These are phyloP conservation scores for Dioscorea cayenensis DNA, from an alignment of 116 monocot genomes.

Conservation along the genomic window DNA sequence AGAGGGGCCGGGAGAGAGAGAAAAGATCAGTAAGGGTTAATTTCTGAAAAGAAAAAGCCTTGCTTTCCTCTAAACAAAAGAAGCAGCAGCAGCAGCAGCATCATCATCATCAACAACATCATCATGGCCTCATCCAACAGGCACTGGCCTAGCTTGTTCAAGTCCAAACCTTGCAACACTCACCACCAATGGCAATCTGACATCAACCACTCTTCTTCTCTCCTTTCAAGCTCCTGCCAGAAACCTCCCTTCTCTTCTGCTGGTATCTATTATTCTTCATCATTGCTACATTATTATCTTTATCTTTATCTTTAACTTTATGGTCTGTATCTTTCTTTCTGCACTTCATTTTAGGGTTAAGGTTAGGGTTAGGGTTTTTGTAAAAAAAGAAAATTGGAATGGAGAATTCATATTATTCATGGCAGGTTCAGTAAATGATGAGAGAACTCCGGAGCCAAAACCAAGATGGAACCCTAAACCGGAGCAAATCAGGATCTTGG, in stretches of 20 bases:
- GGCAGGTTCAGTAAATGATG: slow-evolving; percentile 31
- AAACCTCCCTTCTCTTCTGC: slow-evolving; percentile 51
- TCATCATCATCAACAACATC: slow-evolving; percentile 23
- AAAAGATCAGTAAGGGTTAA: not conserved
- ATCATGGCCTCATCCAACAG: slow-evolving; percentile 95
- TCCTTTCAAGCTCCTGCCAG: slow-evolving; percentile 40
- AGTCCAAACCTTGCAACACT: slow-evolving; percentile 77
- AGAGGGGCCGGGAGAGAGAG: no score
- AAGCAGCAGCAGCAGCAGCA: no score
- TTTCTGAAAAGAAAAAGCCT: not conserved
- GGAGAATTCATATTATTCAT: not conserved
- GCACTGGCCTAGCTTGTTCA: slow-evolving; percentile 99
- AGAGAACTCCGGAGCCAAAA: slow-evolving; percentile 87
- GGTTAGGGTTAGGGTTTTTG: slow-evolving; percentile 10
- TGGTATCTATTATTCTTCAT: slow-evolving; percentile 3
- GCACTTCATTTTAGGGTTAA: no score
- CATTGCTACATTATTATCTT: not conserved
- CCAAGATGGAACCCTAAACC: slow-evolving; percentile 97
- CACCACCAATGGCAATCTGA: slow-evolving; percentile 81
- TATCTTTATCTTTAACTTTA: no score
- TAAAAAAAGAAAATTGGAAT: no score
- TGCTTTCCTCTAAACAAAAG: slow-evolving; percentile 6
- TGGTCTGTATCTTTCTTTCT: no score
- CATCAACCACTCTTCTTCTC: slow-evolving; percentile 41
- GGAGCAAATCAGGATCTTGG: slow-evolving; percentile 94